These are phyloP conservation scores for Hibiscus tridactylites DNA, from an alignment of 345 rosid species.

Conservation along the genomic window DNA sequence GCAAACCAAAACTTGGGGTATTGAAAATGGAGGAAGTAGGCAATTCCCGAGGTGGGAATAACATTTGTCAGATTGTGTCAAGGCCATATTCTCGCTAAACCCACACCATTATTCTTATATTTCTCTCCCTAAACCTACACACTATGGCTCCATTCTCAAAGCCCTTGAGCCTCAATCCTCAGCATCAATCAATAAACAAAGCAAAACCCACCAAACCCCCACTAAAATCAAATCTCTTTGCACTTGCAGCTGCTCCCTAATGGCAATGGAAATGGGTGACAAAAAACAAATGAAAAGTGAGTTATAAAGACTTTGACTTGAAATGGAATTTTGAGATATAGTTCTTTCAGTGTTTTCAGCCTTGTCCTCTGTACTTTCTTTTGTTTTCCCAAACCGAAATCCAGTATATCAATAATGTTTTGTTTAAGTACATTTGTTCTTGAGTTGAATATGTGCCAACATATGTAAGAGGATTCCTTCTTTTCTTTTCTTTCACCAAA, in stretches of 20 bases:
- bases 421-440: not conserved
- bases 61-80: conserved; percentile 20
- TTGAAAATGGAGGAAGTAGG: conserved; percentile 17
- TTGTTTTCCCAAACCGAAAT: not conserved
- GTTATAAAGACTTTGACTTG: not conserved
- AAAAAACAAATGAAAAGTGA: not conserved
- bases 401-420: not conserved
- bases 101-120: conserved; percentile 4
- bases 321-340: conserved; percentile 1
- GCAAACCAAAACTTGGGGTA: conserved; percentile 1
- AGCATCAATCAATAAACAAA: not conserved
- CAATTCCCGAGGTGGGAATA: conserved; percentile 18
- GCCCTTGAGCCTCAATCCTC: not conserved
- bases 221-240: not conserved
- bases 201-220: not conserved
- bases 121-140: not conserved
- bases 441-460: not conserved
- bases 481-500: not conserved
- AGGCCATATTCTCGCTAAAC: conserved; percentile 27
- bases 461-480: too few species aligned
- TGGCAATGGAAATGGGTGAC: not conserved
- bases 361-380: not conserved
- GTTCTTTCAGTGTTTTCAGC: not conserved
- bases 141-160: not conserved
- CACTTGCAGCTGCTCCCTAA: not conserved